Evolutionary conservation across 257 asterid species (phyloP).

Genomic region (Penstemon newberryi): DNA sequence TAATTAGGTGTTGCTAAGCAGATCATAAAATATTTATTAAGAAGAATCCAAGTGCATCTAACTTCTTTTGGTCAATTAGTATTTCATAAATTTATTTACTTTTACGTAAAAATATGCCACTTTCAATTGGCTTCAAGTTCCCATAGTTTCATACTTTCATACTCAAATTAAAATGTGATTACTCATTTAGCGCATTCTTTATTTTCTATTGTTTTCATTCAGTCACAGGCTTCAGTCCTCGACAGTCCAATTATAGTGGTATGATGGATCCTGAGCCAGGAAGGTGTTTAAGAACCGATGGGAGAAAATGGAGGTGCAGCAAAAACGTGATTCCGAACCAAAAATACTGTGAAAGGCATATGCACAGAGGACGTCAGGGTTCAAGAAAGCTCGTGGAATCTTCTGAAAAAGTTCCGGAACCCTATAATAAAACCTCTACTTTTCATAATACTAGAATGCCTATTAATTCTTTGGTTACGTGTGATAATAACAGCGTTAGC

Average conservation of each 20-base stretch:
- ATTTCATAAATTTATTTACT: no score
- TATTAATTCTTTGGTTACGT: constrained; percentile 13
- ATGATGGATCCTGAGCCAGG: constrained; percentile 64
- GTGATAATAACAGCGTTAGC: constrained; percentile 24
- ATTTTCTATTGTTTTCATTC: constrained; percentile 20
- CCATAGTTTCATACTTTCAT: neutral
- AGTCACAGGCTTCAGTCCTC: constrained; percentile 28
- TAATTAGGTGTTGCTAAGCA: neutral
- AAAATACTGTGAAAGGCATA: constrained; percentile 68
- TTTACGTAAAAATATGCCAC: neutral
- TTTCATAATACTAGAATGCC: constrained; percentile 12
- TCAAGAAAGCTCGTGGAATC: constrained; percentile 86
- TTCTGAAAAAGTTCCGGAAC: constrained; percentile 15
- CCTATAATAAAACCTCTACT: constrained; percentile 10
- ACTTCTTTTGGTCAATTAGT: no score
- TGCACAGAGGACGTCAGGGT: constrained; percentile 73
- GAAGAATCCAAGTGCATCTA: neutral
- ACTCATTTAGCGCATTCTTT: neutral
- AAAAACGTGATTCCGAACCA: constrained; percentile 40
- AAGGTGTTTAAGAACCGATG: constrained; percentile 78
- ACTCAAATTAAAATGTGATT: neutral
- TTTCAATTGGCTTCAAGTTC: neutral
- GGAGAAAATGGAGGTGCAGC: constrained; percentile 83
- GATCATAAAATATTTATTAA: neutral
- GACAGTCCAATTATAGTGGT: constrained; percentile 30